Conservation (phyloP, 1,139 yeast species). For the Casaregolazyma lundiana region DNA sequence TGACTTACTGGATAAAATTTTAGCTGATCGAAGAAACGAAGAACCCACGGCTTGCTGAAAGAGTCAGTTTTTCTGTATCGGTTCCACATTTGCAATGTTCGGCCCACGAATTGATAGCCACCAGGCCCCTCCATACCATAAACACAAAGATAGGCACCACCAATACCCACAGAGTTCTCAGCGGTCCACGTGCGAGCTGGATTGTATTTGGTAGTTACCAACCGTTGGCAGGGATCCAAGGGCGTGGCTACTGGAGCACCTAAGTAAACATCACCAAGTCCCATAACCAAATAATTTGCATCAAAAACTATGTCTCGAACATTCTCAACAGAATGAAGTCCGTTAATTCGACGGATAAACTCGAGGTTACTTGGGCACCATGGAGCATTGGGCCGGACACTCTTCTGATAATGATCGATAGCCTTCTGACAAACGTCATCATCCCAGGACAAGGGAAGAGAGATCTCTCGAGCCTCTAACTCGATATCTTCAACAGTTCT, state of each 20-base stretch:
- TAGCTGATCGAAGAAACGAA: constrained; percentile 85
- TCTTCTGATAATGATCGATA: constrained; percentile 84
- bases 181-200: constrained; percentile 96
- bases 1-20: constrained; percentile 88
- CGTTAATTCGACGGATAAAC: constrained; percentile 85
- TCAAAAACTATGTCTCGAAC: constrained; percentile 80
- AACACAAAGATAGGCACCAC: constrained; percentile 98
- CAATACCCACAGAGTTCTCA: constrained; percentile 94
- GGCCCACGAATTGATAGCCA: constrained; percentile 93
- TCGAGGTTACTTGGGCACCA: constrained; percentile 98
- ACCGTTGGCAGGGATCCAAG: constrained; percentile 90
- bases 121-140: constrained; percentile 99
- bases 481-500: constrained; percentile 75
- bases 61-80: constrained; percentile 86
- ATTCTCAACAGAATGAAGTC: constrained; percentile 59
- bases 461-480: constrained; percentile 74
- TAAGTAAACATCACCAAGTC: constrained; percentile 93
- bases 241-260: constrained; percentile 99
- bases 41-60: constrained; percentile 74
- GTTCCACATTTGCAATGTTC: constrained; percentile 98
- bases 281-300: constrained; percentile 87
- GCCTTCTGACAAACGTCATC: constrained; percentile 84
- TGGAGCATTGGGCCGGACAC: constrained; percentile 88
- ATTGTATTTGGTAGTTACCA: constrained; percentile 88
- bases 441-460: constrained; percentile 94